Evolutionary conservation across 2,329 filamentous ascomycete species (phyloP).

Genomic region (Paramyrothecium roridum): DNA sequence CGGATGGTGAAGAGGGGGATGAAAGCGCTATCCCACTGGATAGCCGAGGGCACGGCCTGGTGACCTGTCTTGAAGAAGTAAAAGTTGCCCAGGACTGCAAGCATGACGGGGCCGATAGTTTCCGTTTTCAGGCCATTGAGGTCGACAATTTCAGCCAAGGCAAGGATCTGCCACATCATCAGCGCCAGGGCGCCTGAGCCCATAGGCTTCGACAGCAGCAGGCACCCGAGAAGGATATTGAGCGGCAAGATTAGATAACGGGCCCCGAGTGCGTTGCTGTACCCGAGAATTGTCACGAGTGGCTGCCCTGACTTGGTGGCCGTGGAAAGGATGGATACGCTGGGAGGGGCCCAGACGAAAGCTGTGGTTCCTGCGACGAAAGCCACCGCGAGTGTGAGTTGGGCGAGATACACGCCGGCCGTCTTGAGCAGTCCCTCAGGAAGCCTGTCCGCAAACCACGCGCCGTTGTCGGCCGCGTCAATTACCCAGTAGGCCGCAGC

Average conservation of each 20-base stretch:
- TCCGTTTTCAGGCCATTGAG: slow-evolving; percentile 59
- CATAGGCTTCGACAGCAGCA: slow-evolving; percentile 91
- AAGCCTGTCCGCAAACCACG: slow-evolving; percentile 64
- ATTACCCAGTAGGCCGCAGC: slow-evolving; percentile 83
- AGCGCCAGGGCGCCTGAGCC: slow-evolving; percentile 80
- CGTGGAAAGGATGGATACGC: slow-evolving; percentile 66
- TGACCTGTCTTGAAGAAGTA: slow-evolving; percentile 98
- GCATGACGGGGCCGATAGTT: slow-evolving; percentile 77
- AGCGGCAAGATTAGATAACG: slow-evolving; percentile 82
- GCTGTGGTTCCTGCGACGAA: slow-evolving; percentile 81
- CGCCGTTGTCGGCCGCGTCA: slow-evolving; percentile 81
- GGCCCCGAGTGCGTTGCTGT: slow-evolving; percentile 88
- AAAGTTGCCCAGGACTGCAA: slow-evolving; percentile 87
- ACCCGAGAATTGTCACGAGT: slow-evolving; percentile 79
- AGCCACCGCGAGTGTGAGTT: slow-evolving; percentile 74
- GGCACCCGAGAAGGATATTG: slow-evolving; percentile 72
- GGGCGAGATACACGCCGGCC: slow-evolving; percentile 72
- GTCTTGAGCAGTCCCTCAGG: slow-evolving; percentile 66
- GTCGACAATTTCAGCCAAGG: slow-evolving; percentile 64
- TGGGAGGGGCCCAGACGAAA: slow-evolving; percentile 82
- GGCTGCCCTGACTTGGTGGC: slow-evolving; percentile 40
- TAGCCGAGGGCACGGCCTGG: slow-evolving; percentile 79
- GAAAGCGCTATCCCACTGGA: slow-evolving; percentile 96
- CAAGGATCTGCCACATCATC: slow-evolving; percentile 85
- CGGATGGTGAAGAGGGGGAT: slow-evolving; percentile 77